phyloP scores from a whole-genome alignment of 306 rosid genomes.

The Lupinus albus region DNA sequence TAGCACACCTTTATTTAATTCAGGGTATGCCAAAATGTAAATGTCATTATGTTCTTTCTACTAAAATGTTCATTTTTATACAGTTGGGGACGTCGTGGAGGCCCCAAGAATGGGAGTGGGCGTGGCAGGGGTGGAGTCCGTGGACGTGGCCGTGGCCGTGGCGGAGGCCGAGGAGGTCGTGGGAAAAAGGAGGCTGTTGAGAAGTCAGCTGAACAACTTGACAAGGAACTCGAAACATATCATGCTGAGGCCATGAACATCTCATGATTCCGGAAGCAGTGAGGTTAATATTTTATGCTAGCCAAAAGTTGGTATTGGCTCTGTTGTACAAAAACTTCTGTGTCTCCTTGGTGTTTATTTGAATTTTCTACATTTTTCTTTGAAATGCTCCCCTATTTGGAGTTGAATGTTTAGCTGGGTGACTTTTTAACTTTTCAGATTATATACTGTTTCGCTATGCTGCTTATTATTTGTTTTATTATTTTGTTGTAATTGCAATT shows the following conservation, averaged over 20 bases:
- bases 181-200: constrained; percentile 67
- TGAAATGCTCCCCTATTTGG: constrained; percentile 24
- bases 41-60: not conserved
- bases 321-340: constrained; percentile 56
- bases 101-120: constrained; percentile 34
- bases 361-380: constrained; percentile 27
- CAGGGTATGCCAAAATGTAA: not conserved
- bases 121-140: constrained; percentile 24
- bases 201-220: constrained; percentile 80
- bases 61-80: not conserved
- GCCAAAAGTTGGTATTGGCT: constrained; percentile 29
- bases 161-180: constrained; percentile 56
- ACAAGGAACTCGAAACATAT: constrained; percentile 81
- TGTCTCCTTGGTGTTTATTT: constrained; percentile 34
- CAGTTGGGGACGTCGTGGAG: constrained; percentile 61
- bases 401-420: constrained; percentile 16
- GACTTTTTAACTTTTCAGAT: constrained; percentile 14
- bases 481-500: not conserved
- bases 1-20: not conserved
- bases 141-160: not conserved
- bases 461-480: not conserved
- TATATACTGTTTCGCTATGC: not conserved
- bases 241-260: constrained; percentile 83
- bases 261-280: constrained; percentile 38
- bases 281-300: constrained; percentile 5